phyloP scores from a whole-genome alignment of 768 basidiomycete species.

The Lactifluus pinguis region DNA sequence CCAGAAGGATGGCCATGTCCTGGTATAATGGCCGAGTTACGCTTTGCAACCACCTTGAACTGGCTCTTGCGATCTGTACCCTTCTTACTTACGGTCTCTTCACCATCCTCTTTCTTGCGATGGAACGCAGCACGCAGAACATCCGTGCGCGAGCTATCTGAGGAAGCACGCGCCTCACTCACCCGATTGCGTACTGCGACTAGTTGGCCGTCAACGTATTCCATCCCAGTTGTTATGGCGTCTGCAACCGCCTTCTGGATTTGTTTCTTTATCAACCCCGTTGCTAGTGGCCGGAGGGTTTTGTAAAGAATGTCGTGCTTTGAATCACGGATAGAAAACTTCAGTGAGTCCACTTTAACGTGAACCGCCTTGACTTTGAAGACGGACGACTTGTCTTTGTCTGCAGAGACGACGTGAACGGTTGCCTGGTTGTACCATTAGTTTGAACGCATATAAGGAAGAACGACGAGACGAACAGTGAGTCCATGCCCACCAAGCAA shows the following conservation, averaged over 20 bases:
- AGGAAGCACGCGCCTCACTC: conserved; percentile 39
- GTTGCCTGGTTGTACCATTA: conserved; percentile 32
- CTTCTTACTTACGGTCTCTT: conserved; percentile 29
- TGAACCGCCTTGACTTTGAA: conserved; percentile 64
- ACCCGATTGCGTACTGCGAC: conserved; percentile 75
- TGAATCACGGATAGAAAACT: conserved; percentile 83
- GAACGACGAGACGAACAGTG: conserved; percentile 31
- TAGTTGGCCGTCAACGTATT: conserved; percentile 84
- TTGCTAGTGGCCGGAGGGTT: conserved; percentile 71
- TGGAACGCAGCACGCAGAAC: conserved; percentile 60
- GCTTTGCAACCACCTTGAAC: conserved; percentile 77
- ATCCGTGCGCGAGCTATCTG: conserved; percentile 32
- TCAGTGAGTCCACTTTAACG: conserved; percentile 80
- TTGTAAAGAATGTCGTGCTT: conserved; percentile 89
- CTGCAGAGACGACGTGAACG: conserved; percentile 50
- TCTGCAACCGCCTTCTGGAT: conserved; percentile 53
- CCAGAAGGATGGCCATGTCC: conserved; percentile 57
- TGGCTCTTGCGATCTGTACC: conserved; percentile 41
- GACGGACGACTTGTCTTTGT: conserved; percentile 57
- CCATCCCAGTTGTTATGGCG: conserved; percentile 70
- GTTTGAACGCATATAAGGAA: background rate
- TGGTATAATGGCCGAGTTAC: conserved; percentile 53
- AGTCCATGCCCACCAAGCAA: conserved; percentile 79
- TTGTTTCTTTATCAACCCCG: conserved; percentile 72
- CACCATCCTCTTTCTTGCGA: conserved; percentile 43